Evolutionary conservation across 805 yeast genomes (phyloP).

Genomic region (Yarrowia porcina): DNA sequence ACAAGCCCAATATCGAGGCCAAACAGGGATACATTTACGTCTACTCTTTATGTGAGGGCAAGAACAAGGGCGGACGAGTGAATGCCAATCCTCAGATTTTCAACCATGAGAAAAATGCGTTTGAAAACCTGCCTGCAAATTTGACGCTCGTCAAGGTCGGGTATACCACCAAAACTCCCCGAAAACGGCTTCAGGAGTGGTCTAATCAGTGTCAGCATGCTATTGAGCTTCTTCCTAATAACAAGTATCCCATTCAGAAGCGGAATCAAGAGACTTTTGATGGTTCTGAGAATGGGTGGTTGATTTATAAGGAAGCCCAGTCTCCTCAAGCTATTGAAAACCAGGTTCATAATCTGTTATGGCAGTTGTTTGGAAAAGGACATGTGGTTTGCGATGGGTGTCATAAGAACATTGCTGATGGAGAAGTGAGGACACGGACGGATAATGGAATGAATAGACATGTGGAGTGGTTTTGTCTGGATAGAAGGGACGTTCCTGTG

Average conservation of each 20-base stretch:
- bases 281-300: conserved; percentile 33
- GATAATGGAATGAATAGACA: conserved; percentile 28
- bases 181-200: conserved; percentile 36
- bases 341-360: conserved; percentile 31
- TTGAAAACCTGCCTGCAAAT: conserved; percentile 25
- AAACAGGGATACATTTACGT: conserved; percentile 34
- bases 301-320: conserved; percentile 25
- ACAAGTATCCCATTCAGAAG: conserved; percentile 27
- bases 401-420: conserved; percentile 25
- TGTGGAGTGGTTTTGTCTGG: conserved; percentile 35
- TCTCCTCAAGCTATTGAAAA: conserved; percentile 32
- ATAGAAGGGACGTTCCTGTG: not conserved
- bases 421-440: not conserved
- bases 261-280: conserved; percentile 26
- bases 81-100: conserved; percentile 33
- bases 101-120: conserved; percentile 28
- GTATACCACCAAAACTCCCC: conserved; percentile 34
- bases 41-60: conserved; percentile 31
- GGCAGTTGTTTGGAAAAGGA: conserved; percentile 34
- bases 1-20: not conserved
- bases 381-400: conserved; percentile 36
- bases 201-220: conserved; percentile 34
- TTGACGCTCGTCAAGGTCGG: conserved; percentile 36
- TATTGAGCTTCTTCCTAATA: conserved; percentile 28
- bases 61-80: conserved; percentile 15